Conservation (phyloP, 257 asterid species). For the Linaria vulgaris region DNA sequence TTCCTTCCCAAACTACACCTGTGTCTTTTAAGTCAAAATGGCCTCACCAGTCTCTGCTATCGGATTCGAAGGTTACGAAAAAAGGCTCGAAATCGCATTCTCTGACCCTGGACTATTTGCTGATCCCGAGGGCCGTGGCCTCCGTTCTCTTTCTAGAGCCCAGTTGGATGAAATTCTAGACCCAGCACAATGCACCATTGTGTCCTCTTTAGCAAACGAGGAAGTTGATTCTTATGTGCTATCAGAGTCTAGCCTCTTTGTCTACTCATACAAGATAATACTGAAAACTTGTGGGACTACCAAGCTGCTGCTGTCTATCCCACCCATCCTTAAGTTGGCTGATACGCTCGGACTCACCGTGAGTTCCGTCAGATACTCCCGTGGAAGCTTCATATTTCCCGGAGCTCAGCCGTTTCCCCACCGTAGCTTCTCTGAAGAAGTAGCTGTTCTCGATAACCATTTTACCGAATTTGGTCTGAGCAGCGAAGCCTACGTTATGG, state of each 20-base stretch:
- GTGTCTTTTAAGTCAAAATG: conserved; percentile 41
- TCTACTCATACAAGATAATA: conserved; percentile 67
- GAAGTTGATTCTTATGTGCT: conserved; percentile 77
- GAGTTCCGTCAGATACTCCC: conserved; percentile 64
- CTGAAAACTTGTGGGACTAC: conserved; percentile 89
- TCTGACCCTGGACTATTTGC: conserved; percentile 46
- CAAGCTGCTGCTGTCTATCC: conserved; percentile 74
- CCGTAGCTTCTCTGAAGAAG: conserved; percentile 74
- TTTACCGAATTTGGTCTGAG: conserved; percentile 52
- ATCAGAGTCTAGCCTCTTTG: conserved; percentile 86
- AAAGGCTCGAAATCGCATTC: conserved; percentile 74
- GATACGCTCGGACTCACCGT: conserved; percentile 46
- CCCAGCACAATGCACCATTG: conserved; percentile 85
- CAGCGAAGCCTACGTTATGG: conserved; percentile 66
- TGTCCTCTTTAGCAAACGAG: conserved; percentile 59
- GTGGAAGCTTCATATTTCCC: conserved; percentile 76
- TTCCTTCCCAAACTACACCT: conserved; percentile 25
- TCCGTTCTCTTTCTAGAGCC: conserved; percentile 54
- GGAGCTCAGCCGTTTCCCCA: conserved; percentile 81
- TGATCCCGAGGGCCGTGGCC: conserved; percentile 52
- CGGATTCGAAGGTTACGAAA: conserved; percentile 86
- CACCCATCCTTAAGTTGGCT: conserved; percentile 55
- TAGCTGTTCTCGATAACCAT: conserved; percentile 54
- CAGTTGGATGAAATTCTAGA: conserved; percentile 71
- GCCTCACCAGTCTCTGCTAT: conserved; percentile 56